Evolutionary conservation across 208 protist species (phyloP), one percentile per base, ranked within the genome.

Genomic region (Leishmania tropica): DNA sequence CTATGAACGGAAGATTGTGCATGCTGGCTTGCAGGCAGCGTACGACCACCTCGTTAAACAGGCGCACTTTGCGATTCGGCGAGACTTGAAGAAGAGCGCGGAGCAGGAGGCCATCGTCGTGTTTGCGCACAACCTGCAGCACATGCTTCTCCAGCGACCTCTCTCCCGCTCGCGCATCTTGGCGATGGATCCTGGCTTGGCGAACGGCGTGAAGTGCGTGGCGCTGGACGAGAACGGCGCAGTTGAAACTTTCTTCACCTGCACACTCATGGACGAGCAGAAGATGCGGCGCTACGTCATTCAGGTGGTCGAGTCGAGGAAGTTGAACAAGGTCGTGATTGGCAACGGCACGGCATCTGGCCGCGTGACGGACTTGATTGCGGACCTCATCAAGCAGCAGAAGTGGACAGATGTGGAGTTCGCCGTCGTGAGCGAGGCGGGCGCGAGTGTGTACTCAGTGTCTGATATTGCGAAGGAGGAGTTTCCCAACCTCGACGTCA

Each of bases 151-250:
- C 54, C 93, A 96, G 81, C 88, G 92, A 28, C 95, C 95, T 15
- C 80, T 96, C 45, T 71, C 87, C 24, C 81, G 89, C 65, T 89
- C 90, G 2, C 89, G 91, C 45, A 64, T 97, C 31, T 87, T 97
- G 35, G 93, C 93, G 35, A 96, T 97, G 92, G 95, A 97, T 85
- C 95, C 95, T 17, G 95, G 95, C 10, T 75, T 96, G 54, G 79
- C 73, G 37, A 89, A 96, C 81, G 95, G 95, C 54, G 90, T 95
- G 67, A 97, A 97, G 86, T 97, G 93, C 78, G 93, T 96, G 70
- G 88, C 87, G 11, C 81, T 97, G 42, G 87, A 94, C 80, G 92
- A 94, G 78, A 84, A 88, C 71, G 95, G 95, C 53, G 79, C 7
- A 4, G 85, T 96, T 62, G 82, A 95, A 15, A 90, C 85, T 13